Percentiles rank a stretch among this genome's conserved stretches.
Conservation (phyloP, 805 yeast species). For the Suhomyces sp. region DNA sequence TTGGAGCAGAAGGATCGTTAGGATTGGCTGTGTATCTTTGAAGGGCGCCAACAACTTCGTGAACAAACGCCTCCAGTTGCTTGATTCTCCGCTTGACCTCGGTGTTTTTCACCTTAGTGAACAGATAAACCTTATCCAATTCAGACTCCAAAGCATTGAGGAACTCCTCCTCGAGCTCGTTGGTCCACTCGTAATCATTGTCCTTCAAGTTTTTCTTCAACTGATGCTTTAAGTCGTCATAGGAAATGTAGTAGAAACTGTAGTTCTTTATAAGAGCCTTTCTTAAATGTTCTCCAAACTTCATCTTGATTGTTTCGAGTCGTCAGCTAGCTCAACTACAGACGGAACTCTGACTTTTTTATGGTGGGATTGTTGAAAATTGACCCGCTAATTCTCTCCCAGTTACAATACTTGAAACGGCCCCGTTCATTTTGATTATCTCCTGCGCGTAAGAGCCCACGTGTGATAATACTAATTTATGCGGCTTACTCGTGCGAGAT, state of each 20-base stretch:
- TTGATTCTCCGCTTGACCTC: slow-evolving; percentile 85
- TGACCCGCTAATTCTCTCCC: background rate
- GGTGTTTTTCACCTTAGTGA: slow-evolving; percentile 81
- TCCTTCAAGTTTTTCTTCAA: slow-evolving; percentile 65
- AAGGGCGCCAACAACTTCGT: slow-evolving; percentile 55
- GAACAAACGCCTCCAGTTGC: slow-evolving; percentile 72
- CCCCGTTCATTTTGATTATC: background rate
- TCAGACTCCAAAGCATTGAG: slow-evolving; percentile 73
- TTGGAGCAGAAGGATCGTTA: slow-evolving; percentile 37
- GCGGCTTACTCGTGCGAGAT: background rate
- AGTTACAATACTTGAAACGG: background rate
- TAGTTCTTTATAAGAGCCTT: slow-evolving; percentile 88
- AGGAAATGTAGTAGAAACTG: slow-evolving; percentile 84
- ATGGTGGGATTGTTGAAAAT: background rate
- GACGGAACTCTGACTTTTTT: background rate
- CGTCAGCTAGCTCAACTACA: background rate
- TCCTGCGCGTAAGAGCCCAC: background rate
- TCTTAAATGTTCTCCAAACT: slow-evolving; percentile 92
- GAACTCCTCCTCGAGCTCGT: slow-evolving; percentile 77
- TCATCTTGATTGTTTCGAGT: slow-evolving; percentile 50
- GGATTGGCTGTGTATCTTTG: slow-evolving; percentile 23
- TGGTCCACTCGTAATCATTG: slow-evolving; percentile 64
- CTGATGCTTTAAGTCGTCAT: slow-evolving; percentile 85
- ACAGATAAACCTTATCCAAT: slow-evolving; percentile 88
- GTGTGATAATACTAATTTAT: background rate